These are phyloP conservation scores for Ascosphaera apis DNA, from an alignment of 2,329 filamentous ascomycete species.

Conservation along the genomic window DNA sequence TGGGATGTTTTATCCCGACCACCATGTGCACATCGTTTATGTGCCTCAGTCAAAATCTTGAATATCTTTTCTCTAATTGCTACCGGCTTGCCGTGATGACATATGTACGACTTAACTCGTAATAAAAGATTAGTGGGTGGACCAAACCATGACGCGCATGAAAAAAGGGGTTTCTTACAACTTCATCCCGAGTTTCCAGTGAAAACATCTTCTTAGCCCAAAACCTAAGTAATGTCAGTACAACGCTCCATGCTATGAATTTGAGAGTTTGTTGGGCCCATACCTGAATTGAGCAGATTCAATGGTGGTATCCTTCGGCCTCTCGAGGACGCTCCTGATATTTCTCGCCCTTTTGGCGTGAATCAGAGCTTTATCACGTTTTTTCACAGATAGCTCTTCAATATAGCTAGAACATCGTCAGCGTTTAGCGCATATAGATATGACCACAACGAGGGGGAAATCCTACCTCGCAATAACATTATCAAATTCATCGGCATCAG, in stretches of 20 bases:
- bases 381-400: conserved; percentile 25
- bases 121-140: conserved; percentile 2
- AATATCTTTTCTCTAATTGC: conserved; percentile 29
- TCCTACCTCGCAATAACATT: conserved; percentile 21
- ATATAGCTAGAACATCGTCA: conserved; percentile 19
- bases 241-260: not conserved
- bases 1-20: conserved; percentile 30
- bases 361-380: conserved; percentile 29
- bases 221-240: conserved; percentile 14
- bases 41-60: conserved; percentile 26
- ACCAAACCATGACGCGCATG: not conserved
- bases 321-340: conserved; percentile 23
- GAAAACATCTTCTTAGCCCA: conserved; percentile 32
- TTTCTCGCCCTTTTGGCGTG: conserved; percentile 24
- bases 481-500: conserved; percentile 23
- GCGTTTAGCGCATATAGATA: not conserved
- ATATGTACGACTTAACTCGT: conserved; percentile 21
- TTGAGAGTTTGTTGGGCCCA: not conserved
- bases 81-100: conserved; percentile 28
- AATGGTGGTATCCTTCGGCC: conserved; percentile 27
- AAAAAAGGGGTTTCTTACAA: not conserved
- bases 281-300: conserved; percentile 29
- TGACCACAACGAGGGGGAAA: conserved; percentile 1
- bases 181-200: conserved; percentile 10
- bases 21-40: conserved; percentile 27